These are phyloP conservation scores for cucumber (Cucumis sativus) DNA, from an alignment of 306 rosid genomes.

Conservation along the genomic window Cucumber_9930_V3 NC_026660.2:20169501-20170000, in stretches of 20 bases:
- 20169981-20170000: slow-evolving; percentile 1
- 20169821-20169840: slow-evolving; percentile 80
- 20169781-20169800: slow-evolving; percentile 23
- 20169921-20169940: neutral
- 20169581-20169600: slow-evolving; percentile 41
- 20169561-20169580: slow-evolving; percentile 61
- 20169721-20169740: neutral
- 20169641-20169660: slow-evolving; percentile 21
- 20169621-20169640: neutral
- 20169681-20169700: slow-evolving; percentile 73
- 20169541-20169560: slow-evolving; percentile 73
- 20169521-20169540: slow-evolving; percentile 43
- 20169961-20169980: neutral
- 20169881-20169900: slow-evolving; percentile 21
- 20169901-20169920: neutral
- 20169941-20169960: slow-evolving; percentile 19
- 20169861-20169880: slow-evolving; percentile 92
- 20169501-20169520: slow-evolving; percentile 45
- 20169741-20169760: neutral
- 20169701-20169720: slow-evolving; percentile 66
- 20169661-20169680: slow-evolving; percentile 24
- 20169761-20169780: neutral
- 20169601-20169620: slow-evolving; percentile 19
- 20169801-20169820: slow-evolving; percentile 65
- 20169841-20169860: slow-evolving; percentile 62